These are phyloP conservation scores for Mytilinidion resinicola DNA, from an alignment of 495 filamentous ascomycete species.

Conservation along the genomic window DNA sequence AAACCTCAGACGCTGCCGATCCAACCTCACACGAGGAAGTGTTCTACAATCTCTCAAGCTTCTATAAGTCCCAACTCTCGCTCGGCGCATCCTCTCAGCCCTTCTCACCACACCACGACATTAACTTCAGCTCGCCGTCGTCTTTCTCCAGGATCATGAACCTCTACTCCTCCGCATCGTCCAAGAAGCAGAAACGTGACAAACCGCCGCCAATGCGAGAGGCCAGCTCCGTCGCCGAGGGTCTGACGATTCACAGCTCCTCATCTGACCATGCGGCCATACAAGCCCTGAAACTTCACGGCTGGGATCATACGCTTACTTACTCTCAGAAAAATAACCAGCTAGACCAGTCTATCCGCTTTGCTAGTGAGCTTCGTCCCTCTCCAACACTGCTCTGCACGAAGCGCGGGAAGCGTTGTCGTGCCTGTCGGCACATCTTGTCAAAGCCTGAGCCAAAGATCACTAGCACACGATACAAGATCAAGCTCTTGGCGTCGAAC, in stretches of 20 bases:
- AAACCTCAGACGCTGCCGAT: constrained; percentile 10
- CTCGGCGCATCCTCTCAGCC: constrained; percentile 47
- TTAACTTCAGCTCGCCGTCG: constrained; percentile 69
- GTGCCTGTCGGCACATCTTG: constrained; percentile 88
- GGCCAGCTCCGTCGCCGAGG: constrained; percentile 61
- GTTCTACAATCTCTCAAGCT: constrained; percentile 34
- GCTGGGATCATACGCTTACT: constrained; percentile 52
- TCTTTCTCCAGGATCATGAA: constrained; percentile 85
- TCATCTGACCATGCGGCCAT: constrained; percentile 47
- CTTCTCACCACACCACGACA: constrained; percentile 37
- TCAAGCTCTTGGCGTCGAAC: constrained; percentile 79
- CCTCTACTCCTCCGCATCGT: constrained; percentile 65
- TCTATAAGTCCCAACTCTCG: constrained; percentile 54
- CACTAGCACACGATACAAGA: constrained; percentile 75
- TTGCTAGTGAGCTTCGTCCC: constrained; percentile 65
- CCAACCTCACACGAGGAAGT: constrained; percentile 40
- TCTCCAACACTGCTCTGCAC: constrained; percentile 75
- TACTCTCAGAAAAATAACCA: constrained; percentile 47
- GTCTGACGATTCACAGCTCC: constrained; percentile 50
- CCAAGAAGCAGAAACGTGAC: constrained; percentile 58
- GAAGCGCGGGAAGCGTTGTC: constrained; percentile 88
- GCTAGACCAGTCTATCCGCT: constrained; percentile 43
- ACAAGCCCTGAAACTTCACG: constrained; percentile 41
- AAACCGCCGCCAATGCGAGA: constrained; percentile 71
- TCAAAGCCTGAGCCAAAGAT: constrained; percentile 91